Evolutionary conservation across 495 filamentous ascomycete genomes (phyloP).

Genomic region (Penicillium roqueforti): DNA sequence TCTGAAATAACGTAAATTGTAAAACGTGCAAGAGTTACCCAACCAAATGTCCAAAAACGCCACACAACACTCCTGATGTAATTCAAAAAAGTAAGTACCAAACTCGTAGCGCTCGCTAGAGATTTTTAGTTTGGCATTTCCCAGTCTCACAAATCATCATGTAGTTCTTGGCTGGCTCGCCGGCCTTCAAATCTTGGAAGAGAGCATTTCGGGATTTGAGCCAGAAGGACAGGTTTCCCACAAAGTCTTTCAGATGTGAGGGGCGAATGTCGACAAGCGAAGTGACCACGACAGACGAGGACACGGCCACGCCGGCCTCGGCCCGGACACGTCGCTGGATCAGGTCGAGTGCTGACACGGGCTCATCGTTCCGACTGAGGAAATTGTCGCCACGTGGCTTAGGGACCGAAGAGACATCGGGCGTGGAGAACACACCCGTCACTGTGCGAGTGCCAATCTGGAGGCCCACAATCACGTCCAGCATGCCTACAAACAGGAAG

Average conservation of each 20-base stretch:
- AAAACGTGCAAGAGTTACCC: background rate
- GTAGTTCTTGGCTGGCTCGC: constrained; percentile 39
- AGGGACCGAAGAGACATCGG: constrained; percentile 14
- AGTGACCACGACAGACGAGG: constrained; percentile 31
- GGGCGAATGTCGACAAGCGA: constrained; percentile 40
- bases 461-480: constrained; percentile 71
- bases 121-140: constrained; percentile 41
- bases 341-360: constrained; percentile 35
- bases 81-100: background rate
- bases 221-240: constrained; percentile 49
- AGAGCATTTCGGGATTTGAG: constrained; percentile 46
- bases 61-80: background rate
- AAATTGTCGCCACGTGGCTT: constrained; percentile 18
- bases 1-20: background rate
- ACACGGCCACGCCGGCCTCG: constrained; percentile 38
- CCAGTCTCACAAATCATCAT: constrained; percentile 51
- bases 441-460: constrained; percentile 51
- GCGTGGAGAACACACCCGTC: constrained; percentile 38
- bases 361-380: constrained; percentile 26
- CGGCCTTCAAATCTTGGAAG: constrained; percentile 41
- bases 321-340: constrained; percentile 35
- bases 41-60: background rate
- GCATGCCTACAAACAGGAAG: constrained; percentile 75
- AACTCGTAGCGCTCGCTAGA: constrained; percentile 16
- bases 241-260: constrained; percentile 48